Evolutionary conservation across 169 alveolate species (phyloP), one percentile per base, ranked within the genome.

Genomic region (Toxoplasma gondii): DNA sequence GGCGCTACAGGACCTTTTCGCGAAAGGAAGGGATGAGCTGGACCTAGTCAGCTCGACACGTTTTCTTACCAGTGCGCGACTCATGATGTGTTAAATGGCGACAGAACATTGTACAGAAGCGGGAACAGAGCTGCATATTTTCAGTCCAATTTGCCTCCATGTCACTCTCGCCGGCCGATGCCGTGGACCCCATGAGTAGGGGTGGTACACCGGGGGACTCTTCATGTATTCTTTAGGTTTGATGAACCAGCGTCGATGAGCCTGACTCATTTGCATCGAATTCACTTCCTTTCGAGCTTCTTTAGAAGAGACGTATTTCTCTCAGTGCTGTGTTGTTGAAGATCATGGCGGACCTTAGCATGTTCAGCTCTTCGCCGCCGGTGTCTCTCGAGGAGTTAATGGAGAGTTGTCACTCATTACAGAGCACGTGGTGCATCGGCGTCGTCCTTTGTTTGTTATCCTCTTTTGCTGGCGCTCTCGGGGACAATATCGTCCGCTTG

Each of bases 401-500:
- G 5, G 69, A 2, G 38, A 29, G 67, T 31, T 38, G 41, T 10
- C 69, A 38, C 34, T 82, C 90, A 9, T 38, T 78, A 34, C 94
- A 91, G 10, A 74, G 69, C 74, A 45, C 80, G 17, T 92, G 94
- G 94, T 92, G 36, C 12, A 29, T 92, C 36, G 94, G 94, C 31
- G 94, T 92, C 44, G 41, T 78, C 1, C 81, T 74, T 1, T 9
- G 84, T 49, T 7, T 78, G 34, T 38, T 92, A 12, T 27, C 70
- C 82, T 92, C 94, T 1, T 92, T 70, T 31, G 82, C 64, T 16
- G 94, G 94, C 36, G 94, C 94, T 19, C 27, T 92, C 31, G 94
- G 92, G 43, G 94, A 92, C 69, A 92, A 92, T 78, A 29, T 92
- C 9, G 94, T 92, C 67, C 94, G 94, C 9, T 92, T 92, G 2